Evolutionary conservation across 2,329 filamentous ascomycete genomes (phyloP).

Genomic region (Penicillium brevicompactum): DNA sequence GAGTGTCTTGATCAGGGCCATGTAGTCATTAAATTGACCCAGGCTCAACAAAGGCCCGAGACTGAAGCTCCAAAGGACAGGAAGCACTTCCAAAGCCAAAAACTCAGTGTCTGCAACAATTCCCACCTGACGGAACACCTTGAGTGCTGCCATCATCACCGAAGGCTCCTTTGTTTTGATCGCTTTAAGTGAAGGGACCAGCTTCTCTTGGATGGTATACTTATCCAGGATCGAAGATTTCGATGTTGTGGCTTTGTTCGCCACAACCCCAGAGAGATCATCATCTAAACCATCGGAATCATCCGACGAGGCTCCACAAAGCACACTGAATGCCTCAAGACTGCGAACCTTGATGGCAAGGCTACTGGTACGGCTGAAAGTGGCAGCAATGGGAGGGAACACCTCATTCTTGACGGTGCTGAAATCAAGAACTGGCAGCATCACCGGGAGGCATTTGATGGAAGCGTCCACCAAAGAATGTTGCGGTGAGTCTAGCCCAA

Average conservation of each 20-base stretch:
- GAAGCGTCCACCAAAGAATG: conserved; percentile 87
- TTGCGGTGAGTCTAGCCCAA: conserved; percentile 84
- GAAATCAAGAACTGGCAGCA: conserved; percentile 90
- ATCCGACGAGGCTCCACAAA: conserved; percentile 75
- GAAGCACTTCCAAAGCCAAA: conserved; percentile 85
- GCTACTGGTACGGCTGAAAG: conserved; percentile 91
- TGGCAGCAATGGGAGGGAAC: conserved; percentile 85
- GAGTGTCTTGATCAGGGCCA: conserved; percentile 80
- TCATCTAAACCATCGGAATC: conserved; percentile 55
- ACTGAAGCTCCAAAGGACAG: conserved; percentile 88
- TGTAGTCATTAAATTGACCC: conserved; percentile 84
- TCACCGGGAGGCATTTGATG: conserved; percentile 72
- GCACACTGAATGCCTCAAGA: conserved; percentile 82
- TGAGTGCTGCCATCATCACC: conserved; percentile 91
- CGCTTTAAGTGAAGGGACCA: conserved; percentile 82
- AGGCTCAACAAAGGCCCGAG: conserved; percentile 86
- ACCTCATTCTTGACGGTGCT: conserved; percentile 96
- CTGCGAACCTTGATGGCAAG: conserved; percentile 93
- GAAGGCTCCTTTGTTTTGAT: conserved; percentile 98
- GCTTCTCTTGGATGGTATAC: conserved; percentile 97
- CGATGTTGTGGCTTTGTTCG: conserved; percentile 59
- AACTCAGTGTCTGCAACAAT: conserved; percentile 84
- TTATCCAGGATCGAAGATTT: conserved; percentile 87
- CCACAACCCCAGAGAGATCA: conserved; percentile 68
- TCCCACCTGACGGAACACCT: conserved; percentile 81